Base-by-base conservation (phyloP, 2,329 filamentous ascomycete species). In the Hypoxylon sp. region DNA sequence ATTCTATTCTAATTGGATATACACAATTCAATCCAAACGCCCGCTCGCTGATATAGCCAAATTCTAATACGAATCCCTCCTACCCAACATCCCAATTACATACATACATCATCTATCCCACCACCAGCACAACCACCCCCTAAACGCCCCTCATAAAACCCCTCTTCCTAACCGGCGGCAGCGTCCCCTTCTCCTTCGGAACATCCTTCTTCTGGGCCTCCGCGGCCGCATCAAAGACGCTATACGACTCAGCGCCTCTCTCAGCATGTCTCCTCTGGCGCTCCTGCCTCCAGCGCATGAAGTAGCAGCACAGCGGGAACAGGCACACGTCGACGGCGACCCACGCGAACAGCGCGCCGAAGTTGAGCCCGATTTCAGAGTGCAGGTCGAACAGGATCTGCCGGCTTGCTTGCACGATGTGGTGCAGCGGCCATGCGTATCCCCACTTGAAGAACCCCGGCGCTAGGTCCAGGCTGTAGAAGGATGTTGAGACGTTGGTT, bases 351-450 rank as follows among this genome's bases (percentile, higher is more conserved):
- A 91, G 74, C 1, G 90, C 77, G 0, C 84, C 88, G 74, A 90
- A 86, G 67, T 90, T 85, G 2, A 89, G 74, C 0, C 87, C 87
- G 52, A 90, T 85, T 12, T 82, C 75, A 0, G 84, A 86, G 65
- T 87, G 84, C 5, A 87, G 76, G 58, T 86, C 87, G 67, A 91
- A 90, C 11, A 90, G 67, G 29, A 90, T 84, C n/a, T 84, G 85
- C 3, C 88, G 80, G 25, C 83, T 83, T 0, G 81, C 88, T 72
- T 88, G 82, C 29, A 90, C 88, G 37, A 90, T 81, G 39, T 87
- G 84, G 74, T 90, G 85, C 58, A 91, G 75, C 7, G 88, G 88
- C 85, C 87, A 88, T 0, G 84, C 88, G 72, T 88, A 88, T 0
- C 87, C 87, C 85, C 86, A 91, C 2, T 76, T 73, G 73, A 87